A percentile compares a stretch with the other conserved stretches of the same genome.
phyloP scores from a whole-genome alignment of 768 basidiomycete genomes.

The Rhodosporidiobolus odoratus region DNA sequence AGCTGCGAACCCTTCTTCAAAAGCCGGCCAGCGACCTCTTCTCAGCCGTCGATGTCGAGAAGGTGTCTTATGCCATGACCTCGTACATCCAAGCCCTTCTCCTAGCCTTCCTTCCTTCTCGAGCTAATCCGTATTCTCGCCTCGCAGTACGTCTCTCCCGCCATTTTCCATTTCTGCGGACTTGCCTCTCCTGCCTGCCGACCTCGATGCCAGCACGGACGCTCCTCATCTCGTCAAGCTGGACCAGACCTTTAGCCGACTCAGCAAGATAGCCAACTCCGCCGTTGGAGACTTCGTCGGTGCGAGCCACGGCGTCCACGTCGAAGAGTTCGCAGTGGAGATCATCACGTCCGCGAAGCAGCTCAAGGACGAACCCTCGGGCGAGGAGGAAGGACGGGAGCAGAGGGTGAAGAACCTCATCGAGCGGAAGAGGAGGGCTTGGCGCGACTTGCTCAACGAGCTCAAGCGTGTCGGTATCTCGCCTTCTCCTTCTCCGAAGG shows the following conservation, averaged over 20 bases:
- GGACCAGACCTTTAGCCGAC: slow-evolving; percentile 25
- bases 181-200: slow-evolving; percentile 3
- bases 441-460: slow-evolving; percentile 84
- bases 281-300: slow-evolving; percentile 51
- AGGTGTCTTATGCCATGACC: background rate
- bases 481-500: slow-evolving; percentile 28
- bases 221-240: slow-evolving; percentile 8
- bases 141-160: background rate
- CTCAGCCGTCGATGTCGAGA: slow-evolving; percentile 19
- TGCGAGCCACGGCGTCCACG: slow-evolving; percentile 52
- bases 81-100: slow-evolving; percentile 11
- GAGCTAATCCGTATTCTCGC: no score
- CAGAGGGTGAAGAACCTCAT: slow-evolving; percentile 61
- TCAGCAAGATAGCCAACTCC: slow-evolving; percentile 13
- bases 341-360: slow-evolving; percentile 51
- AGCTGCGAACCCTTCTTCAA: slow-evolving; percentile 82
- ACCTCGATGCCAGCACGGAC: background rate
- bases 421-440: slow-evolving; percentile 79
- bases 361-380: slow-evolving; percentile 46
- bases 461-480: slow-evolving; percentile 68
- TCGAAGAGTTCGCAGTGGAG: slow-evolving; percentile 60
- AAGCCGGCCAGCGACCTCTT: slow-evolving; percentile 53
- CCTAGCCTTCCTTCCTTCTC: background rate
- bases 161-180: background rate
- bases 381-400: slow-evolving; percentile 56